phyloP scores from a whole-genome alignment of 768 basidiomycete genomes.

The Lentinula lateritia region DNA sequence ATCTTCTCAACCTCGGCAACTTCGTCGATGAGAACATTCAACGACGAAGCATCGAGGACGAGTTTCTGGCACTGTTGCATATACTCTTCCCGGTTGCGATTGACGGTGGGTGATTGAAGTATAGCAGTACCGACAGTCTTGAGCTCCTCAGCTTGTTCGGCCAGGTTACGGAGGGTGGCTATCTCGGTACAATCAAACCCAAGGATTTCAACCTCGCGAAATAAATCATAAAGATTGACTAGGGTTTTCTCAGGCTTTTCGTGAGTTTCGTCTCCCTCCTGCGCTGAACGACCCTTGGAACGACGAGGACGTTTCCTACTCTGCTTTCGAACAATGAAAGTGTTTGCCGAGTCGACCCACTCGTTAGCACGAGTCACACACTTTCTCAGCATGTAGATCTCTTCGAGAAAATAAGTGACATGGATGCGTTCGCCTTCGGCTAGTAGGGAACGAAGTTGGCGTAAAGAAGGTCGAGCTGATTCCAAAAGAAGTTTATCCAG shows the following conservation, averaged over 20 bases:
- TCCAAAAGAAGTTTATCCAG: slow-evolving; percentile 62
- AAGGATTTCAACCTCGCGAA: slow-evolving; percentile 68
- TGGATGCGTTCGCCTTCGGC: slow-evolving; percentile 83
- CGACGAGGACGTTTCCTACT: slow-evolving; percentile 71
- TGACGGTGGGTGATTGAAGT: slow-evolving; percentile 35
- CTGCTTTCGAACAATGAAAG: slow-evolving; percentile 74
- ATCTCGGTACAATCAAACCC: slow-evolving; percentile 87
- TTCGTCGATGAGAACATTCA: slow-evolving; percentile 84
- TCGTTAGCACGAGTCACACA: slow-evolving; percentile 79
- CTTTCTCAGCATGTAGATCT: slow-evolving; percentile 66
- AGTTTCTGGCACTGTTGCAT: slow-evolving; percentile 69
- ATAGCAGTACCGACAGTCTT: slow-evolving; percentile 49
- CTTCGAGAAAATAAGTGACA: slow-evolving; percentile 57
- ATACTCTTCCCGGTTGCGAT: slow-evolving; percentile 47
- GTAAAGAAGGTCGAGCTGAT: slow-evolving; percentile 66
- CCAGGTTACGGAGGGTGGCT: slow-evolving; percentile 43
- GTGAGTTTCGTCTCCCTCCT: slow-evolving; percentile 49
- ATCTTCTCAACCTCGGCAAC: slow-evolving; percentile 73
- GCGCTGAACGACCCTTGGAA: slow-evolving; percentile 48
- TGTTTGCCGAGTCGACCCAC: slow-evolving; percentile 84
- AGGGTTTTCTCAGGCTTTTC: slow-evolving; percentile 70
- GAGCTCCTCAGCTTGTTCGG: slow-evolving; percentile 59
- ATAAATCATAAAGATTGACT: slow-evolving; percentile 62
- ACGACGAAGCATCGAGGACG: slow-evolving; percentile 61
- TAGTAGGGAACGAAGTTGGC: slow-evolving; percentile 74